phyloP scores from a whole-genome alignment of 805 yeast species.

The Lachancea lanzarotensis region DNA sequence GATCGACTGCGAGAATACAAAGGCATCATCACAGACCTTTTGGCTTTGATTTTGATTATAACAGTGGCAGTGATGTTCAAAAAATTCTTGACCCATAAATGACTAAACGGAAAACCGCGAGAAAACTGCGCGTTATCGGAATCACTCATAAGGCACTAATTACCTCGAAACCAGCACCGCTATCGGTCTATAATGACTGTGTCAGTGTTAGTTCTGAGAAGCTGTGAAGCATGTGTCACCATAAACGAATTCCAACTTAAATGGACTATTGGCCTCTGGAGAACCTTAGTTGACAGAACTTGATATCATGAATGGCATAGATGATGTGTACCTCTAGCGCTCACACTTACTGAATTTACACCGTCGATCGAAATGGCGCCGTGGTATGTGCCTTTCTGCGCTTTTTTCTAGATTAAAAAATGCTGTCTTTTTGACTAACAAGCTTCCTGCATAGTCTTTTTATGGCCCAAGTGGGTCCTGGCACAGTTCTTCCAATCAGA shows the following conservation, averaged over 20 bases:
- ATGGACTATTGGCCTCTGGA: neutral
- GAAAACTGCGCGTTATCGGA: neutral
- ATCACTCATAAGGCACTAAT: neutral
- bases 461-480: slow-evolving; percentile 17
- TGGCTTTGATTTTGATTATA: slow-evolving; percentile 2
- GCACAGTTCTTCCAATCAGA: slow-evolving; percentile 21
- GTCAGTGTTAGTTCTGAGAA: neutral
- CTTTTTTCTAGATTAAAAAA: neutral
- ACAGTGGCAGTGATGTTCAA: neutral
- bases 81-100: neutral
- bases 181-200: neutral
- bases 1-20: slow-evolving; percentile 13
- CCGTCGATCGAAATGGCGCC: neutral
- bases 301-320: neutral
- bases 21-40: slow-evolving; percentile 7
- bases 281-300: no score
- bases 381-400: neutral
- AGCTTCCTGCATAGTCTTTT: slow-evolving; percentile 17
- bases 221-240: neutral
- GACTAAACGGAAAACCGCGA: neutral
- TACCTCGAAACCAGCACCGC: neutral
- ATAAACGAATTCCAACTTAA: neutral
- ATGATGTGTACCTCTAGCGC: neutral
- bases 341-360: neutral
- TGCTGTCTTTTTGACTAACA: neutral